These are phyloP conservation scores for Wickerhamiella brachini DNA, from an alignment of 805 yeast genomes.

Conservation along the genomic window DNA sequence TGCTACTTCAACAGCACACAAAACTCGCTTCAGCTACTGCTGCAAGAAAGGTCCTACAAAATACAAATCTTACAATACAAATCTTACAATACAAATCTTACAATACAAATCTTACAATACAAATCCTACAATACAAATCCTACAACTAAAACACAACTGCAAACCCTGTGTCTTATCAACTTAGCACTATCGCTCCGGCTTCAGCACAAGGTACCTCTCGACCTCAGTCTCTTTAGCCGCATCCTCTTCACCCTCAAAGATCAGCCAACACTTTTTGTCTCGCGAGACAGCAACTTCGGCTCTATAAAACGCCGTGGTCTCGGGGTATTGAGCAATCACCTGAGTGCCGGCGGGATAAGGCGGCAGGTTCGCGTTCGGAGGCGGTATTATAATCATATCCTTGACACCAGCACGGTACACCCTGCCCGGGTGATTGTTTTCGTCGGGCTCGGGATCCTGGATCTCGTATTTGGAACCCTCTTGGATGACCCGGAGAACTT, in stretches of 20 bases:
- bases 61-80: no score
- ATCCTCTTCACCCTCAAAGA: constrained; percentile 95
- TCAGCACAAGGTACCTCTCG: constrained; percentile 67
- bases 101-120: no score
- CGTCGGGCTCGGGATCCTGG: constrained; percentile 97
- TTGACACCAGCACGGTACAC: constrained; percentile 69
- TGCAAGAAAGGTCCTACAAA: no score
- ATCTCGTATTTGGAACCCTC: constrained; percentile 76
- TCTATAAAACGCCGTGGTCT: constrained; percentile 91
- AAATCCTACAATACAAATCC: no score
- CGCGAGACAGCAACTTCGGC: constrained; percentile 77
- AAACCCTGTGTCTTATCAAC: no score
- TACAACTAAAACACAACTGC: no score
- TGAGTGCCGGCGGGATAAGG: constrained; percentile 62
- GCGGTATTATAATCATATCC: constrained; percentile 57
- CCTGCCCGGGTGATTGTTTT: constrained; percentile 75
- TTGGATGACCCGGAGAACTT: constrained; percentile 59
- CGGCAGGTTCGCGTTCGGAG: constrained; percentile 27
- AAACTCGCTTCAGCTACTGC: no score
- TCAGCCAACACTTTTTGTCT: constrained; percentile 53
- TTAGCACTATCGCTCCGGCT: constrained; percentile 24
- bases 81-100: no score
- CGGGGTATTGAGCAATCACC: constrained; percentile 91
- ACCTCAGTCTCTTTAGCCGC: constrained; percentile 92
- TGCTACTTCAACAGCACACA: no score